Evolutionary conservation across 352 stramenopile genomes (phyloP).

Genomic region (Phytopythium vexans): DNA sequence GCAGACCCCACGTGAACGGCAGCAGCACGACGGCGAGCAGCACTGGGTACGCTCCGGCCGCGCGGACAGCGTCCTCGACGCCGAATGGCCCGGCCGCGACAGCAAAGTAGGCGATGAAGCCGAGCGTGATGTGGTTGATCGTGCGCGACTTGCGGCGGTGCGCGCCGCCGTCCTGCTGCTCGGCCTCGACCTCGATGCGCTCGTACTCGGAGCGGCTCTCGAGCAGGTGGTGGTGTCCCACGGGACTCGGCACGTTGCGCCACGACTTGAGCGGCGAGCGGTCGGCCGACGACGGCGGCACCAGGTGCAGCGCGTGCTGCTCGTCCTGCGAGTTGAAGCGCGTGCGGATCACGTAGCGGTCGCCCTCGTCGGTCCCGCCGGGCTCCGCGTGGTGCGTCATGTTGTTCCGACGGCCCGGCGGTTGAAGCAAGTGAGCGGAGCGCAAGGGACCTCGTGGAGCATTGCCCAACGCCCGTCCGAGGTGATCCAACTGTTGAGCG

Average conservation of each 20-base stretch:
- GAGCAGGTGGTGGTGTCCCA: constrained; percentile 42
- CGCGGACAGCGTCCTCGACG: constrained; percentile 72
- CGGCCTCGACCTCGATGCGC: constrained; percentile 23
- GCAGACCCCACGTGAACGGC: constrained; percentile 80
- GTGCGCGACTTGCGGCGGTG: constrained; percentile 50
- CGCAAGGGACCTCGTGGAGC: too few relatives aligned
- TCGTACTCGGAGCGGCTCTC: constrained; percentile 47
- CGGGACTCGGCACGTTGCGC: constrained; percentile 60
- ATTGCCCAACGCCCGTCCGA: too few relatives aligned
- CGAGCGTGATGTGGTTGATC: constrained; percentile 79
- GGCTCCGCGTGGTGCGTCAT: constrained; percentile 8
- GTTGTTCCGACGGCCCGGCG: not conserved
- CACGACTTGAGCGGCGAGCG: constrained; percentile 74
- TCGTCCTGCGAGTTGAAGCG: constrained; percentile 65
- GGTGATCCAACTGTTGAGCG: too few relatives aligned
- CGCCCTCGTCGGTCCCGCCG: constrained; percentile 6
- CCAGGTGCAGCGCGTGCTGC: constrained; percentile 42
- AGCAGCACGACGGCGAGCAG: constrained; percentile 68
- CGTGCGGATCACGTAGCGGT: constrained; percentile 38
- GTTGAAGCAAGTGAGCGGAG: too few relatives aligned
- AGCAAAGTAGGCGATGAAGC: constrained; percentile 84
- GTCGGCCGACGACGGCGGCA: constrained; percentile 71
- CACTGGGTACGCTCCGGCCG: constrained; percentile 66
- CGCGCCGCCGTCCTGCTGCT: constrained; percentile 11
- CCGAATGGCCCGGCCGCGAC: constrained; percentile 77